These are phyloP conservation scores for Nephelium lappaceum DNA, from an alignment of 345 rosid genomes.

Conservation along the genomic window DNA sequence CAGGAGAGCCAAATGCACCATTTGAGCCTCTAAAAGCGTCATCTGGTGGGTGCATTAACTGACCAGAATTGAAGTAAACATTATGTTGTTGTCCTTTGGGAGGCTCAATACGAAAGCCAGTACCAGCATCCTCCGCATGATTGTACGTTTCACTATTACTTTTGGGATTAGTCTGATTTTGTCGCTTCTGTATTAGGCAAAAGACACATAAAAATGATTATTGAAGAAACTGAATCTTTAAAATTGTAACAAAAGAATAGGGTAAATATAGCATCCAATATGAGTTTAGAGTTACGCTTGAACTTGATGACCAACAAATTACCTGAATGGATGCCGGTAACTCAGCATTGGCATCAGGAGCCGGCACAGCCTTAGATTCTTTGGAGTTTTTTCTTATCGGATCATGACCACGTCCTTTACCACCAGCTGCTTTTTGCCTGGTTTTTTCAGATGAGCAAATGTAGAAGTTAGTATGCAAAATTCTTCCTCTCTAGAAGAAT, in stretches of 20 bases:
- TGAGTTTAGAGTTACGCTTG: not conserved
- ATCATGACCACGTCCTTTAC: constrained; percentile 39
- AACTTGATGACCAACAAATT: not conserved
- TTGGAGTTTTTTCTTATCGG: constrained; percentile 26
- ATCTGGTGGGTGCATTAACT: constrained; percentile 28
- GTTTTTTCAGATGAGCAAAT: constrained; percentile 15
- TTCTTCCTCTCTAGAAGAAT: too few species aligned
- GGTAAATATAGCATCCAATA: constrained; percentile 2
- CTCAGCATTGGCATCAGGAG: constrained; percentile 50
- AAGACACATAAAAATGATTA: not conserved
- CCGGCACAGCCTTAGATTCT: constrained; percentile 46
- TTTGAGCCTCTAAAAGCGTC: constrained; percentile 29
- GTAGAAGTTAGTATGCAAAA: not conserved
- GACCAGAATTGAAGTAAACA: constrained; percentile 35
- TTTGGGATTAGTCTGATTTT: constrained; percentile 42
- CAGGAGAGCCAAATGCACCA: constrained; percentile 35
- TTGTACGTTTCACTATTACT: constrained; percentile 39
- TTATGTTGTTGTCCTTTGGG: constrained; percentile 37
- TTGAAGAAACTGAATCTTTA: not conserved
- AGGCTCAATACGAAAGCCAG: constrained; percentile 47
- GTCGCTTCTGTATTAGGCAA: constrained; percentile 46
- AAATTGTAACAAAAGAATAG: constrained; percentile 1
- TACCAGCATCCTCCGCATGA: constrained; percentile 49
- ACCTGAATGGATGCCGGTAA: constrained; percentile 41
- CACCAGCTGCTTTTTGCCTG: constrained; percentile 39